phyloP scores from a whole-genome alignment of 1,139 yeast genomes.

The Debaryomyces nepalensis region DNA sequence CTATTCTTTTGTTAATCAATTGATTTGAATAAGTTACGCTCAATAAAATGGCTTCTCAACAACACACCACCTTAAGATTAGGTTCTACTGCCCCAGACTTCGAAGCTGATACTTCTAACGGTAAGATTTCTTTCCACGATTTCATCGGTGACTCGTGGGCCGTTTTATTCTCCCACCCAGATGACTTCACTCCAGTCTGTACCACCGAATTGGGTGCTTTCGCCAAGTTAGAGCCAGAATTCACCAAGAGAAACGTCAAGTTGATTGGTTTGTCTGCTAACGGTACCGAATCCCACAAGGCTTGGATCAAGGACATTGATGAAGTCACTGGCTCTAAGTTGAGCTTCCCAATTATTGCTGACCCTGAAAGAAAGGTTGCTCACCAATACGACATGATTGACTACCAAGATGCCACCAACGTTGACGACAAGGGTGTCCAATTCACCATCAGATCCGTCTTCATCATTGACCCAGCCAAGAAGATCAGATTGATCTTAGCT shows the following conservation, averaged over 20 bases:
- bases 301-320: slow-evolving; percentile 84
- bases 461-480: slow-evolving; percentile 80
- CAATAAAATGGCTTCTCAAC: slow-evolving; percentile 15
- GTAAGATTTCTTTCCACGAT: slow-evolving; percentile 76
- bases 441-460: slow-evolving; percentile 83
- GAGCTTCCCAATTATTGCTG: slow-evolving; percentile 81
- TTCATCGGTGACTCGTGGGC: slow-evolving; percentile 79
- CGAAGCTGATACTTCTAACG: slow-evolving; percentile 72
- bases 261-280: slow-evolving; percentile 81
- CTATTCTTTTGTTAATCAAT: slow-evolving; percentile 1
- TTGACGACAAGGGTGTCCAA: slow-evolving; percentile 71
- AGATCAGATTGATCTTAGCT: slow-evolving; percentile 69
- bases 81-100: slow-evolving; percentile 85
- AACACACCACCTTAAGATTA: slow-evolving; percentile 37
- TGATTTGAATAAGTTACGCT: slow-evolving; percentile 2
- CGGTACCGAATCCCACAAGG: slow-evolving; percentile 68
- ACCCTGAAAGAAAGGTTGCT: slow-evolving; percentile 71
- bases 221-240: slow-evolving; percentile 82
- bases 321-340: slow-evolving; percentile 71
- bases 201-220: slow-evolving; percentile 90
- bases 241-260: slow-evolving; percentile 74
- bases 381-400: slow-evolving; percentile 78
- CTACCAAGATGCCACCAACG: slow-evolving; percentile 80
- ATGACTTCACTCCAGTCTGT: slow-evolving; percentile 88
- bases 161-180: slow-evolving; percentile 84